Evolutionary conservation across 495 filamentous ascomycete genomes (phyloP), one percentile per base, ranked within the genome.

Genomic region (Paragyromitra xinjiangensis): DNA sequence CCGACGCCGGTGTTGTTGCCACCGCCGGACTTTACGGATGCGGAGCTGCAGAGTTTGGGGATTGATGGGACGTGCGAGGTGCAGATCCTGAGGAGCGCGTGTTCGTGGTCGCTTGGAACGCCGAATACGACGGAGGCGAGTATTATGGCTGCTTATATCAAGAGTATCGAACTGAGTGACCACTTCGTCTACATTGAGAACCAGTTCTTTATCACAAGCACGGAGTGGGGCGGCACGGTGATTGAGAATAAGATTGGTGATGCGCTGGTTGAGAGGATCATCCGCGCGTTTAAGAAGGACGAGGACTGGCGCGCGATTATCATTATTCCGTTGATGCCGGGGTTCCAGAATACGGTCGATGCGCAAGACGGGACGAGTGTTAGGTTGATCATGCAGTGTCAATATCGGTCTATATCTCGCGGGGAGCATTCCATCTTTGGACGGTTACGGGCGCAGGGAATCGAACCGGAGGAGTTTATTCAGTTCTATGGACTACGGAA

Each of bases 181-280:
- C 95, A 98, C 80, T 97, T 98, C 75, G 93, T 99, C 71, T 98
- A 99, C 83, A 97, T 99, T 74, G 95, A 99, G 81, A 99, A 99
- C 82, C 95, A 99, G 83, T 99, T 99, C 86, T 99, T 97, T 85
- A 92, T 99, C 85, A 95, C 91, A 68, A 97, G 92, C 69, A 97
- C 93, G 71, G 92, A 94, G 78, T 93, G 94, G 16, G 90, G 97
- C 69, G 92, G 92, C 48, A 92, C 89, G 56, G 92, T 90, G 81
- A 95, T 99, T 71, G 89, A 94, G 81, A 99, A 99, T 79, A 87
- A 89, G 73, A 97, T 99, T 79, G 95, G 96, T 29, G 95, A 99
- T 85, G 95, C 95, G 2, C 85, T 99, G 61, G 96, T 98, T 9
- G 92, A 97, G 81, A 90, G 95, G 61, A 95, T 97, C 80, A 89